These are phyloP conservation scores for Pleurozium schreberi DNA, from an alignment of 225 moss, liverwort and hornwort species.

Conservation along the genomic window DNA sequence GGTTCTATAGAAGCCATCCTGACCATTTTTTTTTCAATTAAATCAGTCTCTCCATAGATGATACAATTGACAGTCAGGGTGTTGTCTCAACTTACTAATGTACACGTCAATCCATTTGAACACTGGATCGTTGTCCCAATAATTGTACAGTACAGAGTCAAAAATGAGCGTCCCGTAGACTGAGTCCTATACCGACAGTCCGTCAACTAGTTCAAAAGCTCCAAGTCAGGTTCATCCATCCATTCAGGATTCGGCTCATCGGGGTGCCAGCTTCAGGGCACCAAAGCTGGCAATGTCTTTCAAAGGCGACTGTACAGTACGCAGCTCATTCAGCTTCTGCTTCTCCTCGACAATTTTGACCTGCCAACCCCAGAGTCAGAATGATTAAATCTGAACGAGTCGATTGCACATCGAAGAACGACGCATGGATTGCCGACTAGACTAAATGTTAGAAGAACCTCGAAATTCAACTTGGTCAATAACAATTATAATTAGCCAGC, in stretches of 20 bases:
- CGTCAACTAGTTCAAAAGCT: neutral
- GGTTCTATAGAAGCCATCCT: neutral
- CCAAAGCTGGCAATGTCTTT: slow-evolving; percentile 37
- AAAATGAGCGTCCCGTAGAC: neutral
- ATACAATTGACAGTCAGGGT: neutral
- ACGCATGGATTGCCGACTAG: neutral
- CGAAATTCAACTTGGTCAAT: neutral
- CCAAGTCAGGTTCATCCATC: neutral
- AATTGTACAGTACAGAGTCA: neutral
- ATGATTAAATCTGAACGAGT: neutral
- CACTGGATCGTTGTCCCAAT: neutral
- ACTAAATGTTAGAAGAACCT: neutral
- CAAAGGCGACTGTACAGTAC: slow-evolving; percentile 55
- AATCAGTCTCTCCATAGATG: neutral
- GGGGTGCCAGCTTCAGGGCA: slow-evolving; percentile 21
- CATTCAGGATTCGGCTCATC: neutral
- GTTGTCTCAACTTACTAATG: neutral
- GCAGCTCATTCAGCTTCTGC: slow-evolving; percentile 55
- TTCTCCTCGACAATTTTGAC: slow-evolving; percentile 64
- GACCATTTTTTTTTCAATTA: neutral
- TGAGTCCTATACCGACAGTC: neutral
- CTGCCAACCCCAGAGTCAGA: slow-evolving; percentile 28
- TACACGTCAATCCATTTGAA: neutral
- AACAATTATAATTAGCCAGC: neutral
- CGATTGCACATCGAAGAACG: neutral